Conservation (phyloP, 2,329 filamentous ascomycete genomes). For the Paradendryphiella salina region DNA sequence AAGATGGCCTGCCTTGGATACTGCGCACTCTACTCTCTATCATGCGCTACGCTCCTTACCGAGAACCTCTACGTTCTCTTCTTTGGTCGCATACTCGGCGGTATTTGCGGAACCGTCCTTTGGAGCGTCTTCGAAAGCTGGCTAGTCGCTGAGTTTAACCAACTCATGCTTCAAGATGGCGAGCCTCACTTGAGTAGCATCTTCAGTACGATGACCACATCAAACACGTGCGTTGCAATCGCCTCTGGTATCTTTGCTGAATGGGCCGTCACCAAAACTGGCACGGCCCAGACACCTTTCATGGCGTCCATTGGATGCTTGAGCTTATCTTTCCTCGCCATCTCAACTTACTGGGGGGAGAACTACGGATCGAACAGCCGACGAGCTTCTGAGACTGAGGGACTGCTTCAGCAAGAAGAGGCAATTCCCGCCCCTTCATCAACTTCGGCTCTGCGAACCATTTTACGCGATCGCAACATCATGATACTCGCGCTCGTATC, state of each 20-base stretch:
- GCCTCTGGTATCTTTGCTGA: constrained; percentile 58
- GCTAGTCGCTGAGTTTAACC: constrained; percentile 63
- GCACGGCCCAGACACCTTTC: constrained; percentile 58
- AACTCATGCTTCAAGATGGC: constrained; percentile 50
- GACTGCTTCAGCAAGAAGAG: constrained; percentile 35
- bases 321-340: constrained; percentile 51
- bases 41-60: constrained; percentile 58
- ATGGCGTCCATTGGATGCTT: constrained; percentile 54
- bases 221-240: constrained; percentile 55
- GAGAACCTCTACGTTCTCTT: constrained; percentile 54
- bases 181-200: constrained; percentile 55
- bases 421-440: constrained; percentile 23
- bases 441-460: constrained; percentile 30
- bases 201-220: constrained; percentile 59
- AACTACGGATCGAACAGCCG: constrained; percentile 52
- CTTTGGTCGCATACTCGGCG: constrained; percentile 58
- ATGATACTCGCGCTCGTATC: constrained; percentile 57
- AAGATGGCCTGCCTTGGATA: constrained; percentile 59
- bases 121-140: constrained; percentile 65
- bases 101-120: constrained; percentile 60
- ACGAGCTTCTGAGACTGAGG: constrained; percentile 22
- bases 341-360: constrained; percentile 56
- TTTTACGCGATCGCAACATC: constrained; percentile 52
- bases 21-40: constrained; percentile 58
- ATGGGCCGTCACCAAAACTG: constrained; percentile 53